phyloP scores from a whole-genome alignment of 176 grass and related monocot genomes.

The Typha latifolia region DNA sequence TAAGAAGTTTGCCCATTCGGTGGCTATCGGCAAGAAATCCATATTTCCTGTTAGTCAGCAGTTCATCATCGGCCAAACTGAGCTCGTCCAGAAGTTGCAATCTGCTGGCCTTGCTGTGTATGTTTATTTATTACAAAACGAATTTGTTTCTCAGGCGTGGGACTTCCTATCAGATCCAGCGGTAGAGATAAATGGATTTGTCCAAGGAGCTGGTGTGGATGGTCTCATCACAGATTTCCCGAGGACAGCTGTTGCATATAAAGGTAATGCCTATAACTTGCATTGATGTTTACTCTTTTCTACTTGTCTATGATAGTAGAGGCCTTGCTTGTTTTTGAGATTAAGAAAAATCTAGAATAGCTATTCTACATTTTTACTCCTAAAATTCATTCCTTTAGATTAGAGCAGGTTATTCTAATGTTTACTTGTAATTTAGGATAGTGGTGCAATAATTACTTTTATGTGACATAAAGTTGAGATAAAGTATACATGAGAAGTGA shows the following conservation, averaged over 20 bases:
- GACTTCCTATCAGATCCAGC: conserved; percentile 67
- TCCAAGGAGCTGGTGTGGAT: conserved; percentile 43
- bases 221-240: conserved; percentile 81
- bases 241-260: conserved; percentile 50
- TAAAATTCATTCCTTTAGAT: too few species aligned
- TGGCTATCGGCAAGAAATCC: conserved; percentile 37
- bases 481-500: too few species aligned
- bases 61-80: conserved; percentile 36
- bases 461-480: too few species aligned
- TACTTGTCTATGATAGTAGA: too few species aligned
- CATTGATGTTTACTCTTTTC: too few species aligned
- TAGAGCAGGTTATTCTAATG: too few species aligned
- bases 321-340: too few species aligned
- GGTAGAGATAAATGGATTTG: conserved; percentile 50
- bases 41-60: conserved; percentile 32
- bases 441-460: too few species aligned
- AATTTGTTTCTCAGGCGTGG: conserved; percentile 60
- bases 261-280: conserved; percentile 23
- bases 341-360: too few species aligned
- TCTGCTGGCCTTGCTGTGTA: conserved; percentile 53
- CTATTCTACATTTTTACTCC: too few species aligned
- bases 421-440: too few species aligned
- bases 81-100: conserved; percentile 55
- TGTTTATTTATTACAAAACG: conserved; percentile 57
- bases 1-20: conserved; percentile 52